phyloP scores from a whole-genome alignment of 2,329 filamentous ascomycete genomes.

The Calonectria henricotiae region DNA sequence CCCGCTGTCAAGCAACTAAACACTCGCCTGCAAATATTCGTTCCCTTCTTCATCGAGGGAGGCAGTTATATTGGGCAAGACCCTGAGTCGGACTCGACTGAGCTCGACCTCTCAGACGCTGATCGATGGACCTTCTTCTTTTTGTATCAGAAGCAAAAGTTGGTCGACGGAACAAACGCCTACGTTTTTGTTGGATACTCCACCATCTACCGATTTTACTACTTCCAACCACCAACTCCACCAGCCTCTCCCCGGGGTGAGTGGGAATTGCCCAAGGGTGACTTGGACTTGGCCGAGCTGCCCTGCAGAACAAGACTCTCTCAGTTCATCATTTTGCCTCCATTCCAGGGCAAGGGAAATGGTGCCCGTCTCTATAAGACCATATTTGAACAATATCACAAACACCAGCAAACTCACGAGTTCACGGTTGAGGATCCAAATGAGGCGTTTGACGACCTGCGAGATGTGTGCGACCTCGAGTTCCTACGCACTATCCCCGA shows the following conservation, averaged over 20 bases:
- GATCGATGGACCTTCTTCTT: slow-evolving; percentile 95
- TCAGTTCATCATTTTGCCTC: slow-evolving; percentile 92
- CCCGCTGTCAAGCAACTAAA: slow-evolving; percentile 79
- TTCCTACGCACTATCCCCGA: slow-evolving; percentile 74
- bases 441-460: slow-evolving; percentile 85
- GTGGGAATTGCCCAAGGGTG: slow-evolving; percentile 64
- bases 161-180: slow-evolving; percentile 62
- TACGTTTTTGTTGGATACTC: slow-evolving; percentile 92
- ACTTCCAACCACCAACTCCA: slow-evolving; percentile 68
- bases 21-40: slow-evolving; percentile 85
- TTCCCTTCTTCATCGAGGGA: slow-evolving; percentile 92
- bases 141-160: slow-evolving; percentile 78
- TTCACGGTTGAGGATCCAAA: slow-evolving; percentile 96
- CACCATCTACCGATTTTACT: slow-evolving; percentile 91
- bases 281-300: slow-evolving; percentile 72
- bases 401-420: slow-evolving; percentile 80
- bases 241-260: slow-evolving; percentile 60
- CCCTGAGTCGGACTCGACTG: slow-evolving; percentile 69
- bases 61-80: slow-evolving; percentile 79
- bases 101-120: slow-evolving; percentile 79
- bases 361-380: slow-evolving; percentile 86
- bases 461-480: slow-evolving; percentile 81
- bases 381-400: slow-evolving; percentile 81
- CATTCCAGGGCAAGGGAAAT: slow-evolving; percentile 86
- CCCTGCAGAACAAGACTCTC: slow-evolving; percentile 89